These are phyloP conservation scores for Talinum fruticosum DNA, from an alignment of 148 eudicot species.

Conservation along the genomic window DNA sequence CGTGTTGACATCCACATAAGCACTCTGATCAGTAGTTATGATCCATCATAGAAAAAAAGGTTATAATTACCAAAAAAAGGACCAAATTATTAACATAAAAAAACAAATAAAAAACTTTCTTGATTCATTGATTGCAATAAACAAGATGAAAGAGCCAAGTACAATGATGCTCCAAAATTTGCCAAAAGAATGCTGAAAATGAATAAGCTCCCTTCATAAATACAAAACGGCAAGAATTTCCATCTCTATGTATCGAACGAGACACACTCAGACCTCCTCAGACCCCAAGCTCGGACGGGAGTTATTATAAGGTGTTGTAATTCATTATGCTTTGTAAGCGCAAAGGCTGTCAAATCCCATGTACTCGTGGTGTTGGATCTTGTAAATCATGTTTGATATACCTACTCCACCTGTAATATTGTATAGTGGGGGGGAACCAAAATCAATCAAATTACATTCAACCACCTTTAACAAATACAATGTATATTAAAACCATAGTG, in stretches of 20 bases:
- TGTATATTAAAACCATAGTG: not conserved
- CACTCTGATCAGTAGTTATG: no score
- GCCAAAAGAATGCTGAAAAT: not conserved
- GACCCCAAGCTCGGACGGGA: not conserved
- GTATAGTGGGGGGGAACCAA: no score
- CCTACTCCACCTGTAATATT: slow-evolving; percentile 41
- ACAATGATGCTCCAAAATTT: slow-evolving; percentile 11
- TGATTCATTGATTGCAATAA: not conserved
- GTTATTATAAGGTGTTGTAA: not conserved
- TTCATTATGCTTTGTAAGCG: slow-evolving; percentile 15
- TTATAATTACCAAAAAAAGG: no score
- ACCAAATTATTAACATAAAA: not conserved
- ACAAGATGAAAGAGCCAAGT: no score
- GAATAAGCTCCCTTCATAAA: not conserved
- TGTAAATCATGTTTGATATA: slow-evolving; percentile 34
- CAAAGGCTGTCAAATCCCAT: slow-evolving; percentile 54
- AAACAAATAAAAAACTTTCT: not conserved
- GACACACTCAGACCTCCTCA: slow-evolving; percentile 14
- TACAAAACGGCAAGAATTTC: not conserved
- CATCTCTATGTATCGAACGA: slow-evolving; percentile 12
- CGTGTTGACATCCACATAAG: no score
- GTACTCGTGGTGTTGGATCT: slow-evolving; percentile 38
- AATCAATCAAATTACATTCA: no score
- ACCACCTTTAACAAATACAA: not conserved
- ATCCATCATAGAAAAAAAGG: no score